Percentiles rank a stretch among this genome's conserved stretches.
Evolutionary conservation across 331 rosid genomes (phyloP).

Genomic region (Erythrophleum ivorense): DNA sequence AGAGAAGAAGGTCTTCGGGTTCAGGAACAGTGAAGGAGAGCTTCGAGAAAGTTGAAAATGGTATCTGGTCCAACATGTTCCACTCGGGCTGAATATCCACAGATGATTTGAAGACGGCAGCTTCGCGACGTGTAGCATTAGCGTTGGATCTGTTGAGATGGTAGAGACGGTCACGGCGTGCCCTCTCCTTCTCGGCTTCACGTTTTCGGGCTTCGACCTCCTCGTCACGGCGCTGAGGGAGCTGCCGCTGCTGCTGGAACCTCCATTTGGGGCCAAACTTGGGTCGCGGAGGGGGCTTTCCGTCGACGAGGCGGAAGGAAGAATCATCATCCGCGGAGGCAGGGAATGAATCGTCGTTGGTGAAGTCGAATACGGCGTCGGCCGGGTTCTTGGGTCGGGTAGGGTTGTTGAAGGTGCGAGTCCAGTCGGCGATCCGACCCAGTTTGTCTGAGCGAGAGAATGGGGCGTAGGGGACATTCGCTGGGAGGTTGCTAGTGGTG

Average conservation of each 20-base stretch:
- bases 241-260: constrained; percentile 76
- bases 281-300: constrained; percentile 90
- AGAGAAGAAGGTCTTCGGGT: constrained; percentile 82
- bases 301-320: constrained; percentile 82
- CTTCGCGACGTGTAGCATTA: constrained; percentile 68
- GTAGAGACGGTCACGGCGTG: constrained; percentile 87
- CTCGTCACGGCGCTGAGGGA: constrained; percentile 93
- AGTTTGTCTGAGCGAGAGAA: constrained; percentile 91
- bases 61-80: constrained; percentile 96
- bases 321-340: constrained; percentile 67
- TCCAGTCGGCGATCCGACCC: constrained; percentile 93
- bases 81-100: constrained; percentile 94
- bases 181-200: constrained; percentile 87
- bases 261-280: constrained; percentile 88
- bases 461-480: constrained; percentile 85
- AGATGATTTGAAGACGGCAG: constrained; percentile 83
- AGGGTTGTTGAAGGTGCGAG: constrained; percentile 75
- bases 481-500: constrained; percentile 56
- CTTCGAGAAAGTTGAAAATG: constrained; percentile 86
- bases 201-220: constrained; percentile 87
- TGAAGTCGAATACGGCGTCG: constrained; percentile 85
- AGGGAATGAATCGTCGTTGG: constrained; percentile 86
- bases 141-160: constrained; percentile 75
- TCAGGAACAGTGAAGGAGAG: constrained; percentile 83
- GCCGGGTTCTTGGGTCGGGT: constrained; percentile 69